Conservation (phyloP, 176 grass and related monocot species). For the Rhynchospora breviuscula region DNA sequence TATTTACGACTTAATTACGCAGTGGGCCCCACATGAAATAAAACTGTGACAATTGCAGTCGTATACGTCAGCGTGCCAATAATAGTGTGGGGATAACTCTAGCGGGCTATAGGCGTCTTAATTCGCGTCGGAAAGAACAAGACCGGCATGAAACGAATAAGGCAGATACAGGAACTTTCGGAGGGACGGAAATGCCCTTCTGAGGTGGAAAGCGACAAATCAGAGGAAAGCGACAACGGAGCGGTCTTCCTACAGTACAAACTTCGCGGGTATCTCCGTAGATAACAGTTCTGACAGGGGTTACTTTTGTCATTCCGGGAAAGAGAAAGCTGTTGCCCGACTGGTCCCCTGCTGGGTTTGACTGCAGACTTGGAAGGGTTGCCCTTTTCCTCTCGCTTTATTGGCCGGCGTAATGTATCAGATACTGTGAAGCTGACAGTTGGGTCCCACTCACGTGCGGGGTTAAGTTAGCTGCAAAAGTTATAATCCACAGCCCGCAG, state of each 20-base stretch:
- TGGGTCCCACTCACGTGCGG: neutral
- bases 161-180: neutral
- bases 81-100: neutral
- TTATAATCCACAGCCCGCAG: neutral
- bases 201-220: slow-evolving; percentile 21
- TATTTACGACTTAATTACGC: neutral
- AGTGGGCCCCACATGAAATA: neutral
- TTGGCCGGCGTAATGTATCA: neutral
- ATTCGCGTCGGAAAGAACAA: slow-evolving; percentile 2
- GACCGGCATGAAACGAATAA: neutral
- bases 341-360: slow-evolving; percentile 16
- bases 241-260: slow-evolving; percentile 40
- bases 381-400: neutral
- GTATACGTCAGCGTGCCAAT: neutral
- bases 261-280: slow-evolving; percentile 13
- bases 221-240: slow-evolving; percentile 46
- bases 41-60: too few relatives aligned
- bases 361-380: slow-evolving; percentile 10
- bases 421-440: neutral
- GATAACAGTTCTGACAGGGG: slow-evolving; percentile 8
- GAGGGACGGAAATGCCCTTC: slow-evolving; percentile 32
- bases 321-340: neutral
- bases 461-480: neutral
- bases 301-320: slow-evolving; percentile 18
- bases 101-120: neutral